These are phyloP conservation scores for Beauveria brongniartii DNA, from an alignment of 2,329 filamentous ascomycete species.

Conservation along the genomic window DNA sequence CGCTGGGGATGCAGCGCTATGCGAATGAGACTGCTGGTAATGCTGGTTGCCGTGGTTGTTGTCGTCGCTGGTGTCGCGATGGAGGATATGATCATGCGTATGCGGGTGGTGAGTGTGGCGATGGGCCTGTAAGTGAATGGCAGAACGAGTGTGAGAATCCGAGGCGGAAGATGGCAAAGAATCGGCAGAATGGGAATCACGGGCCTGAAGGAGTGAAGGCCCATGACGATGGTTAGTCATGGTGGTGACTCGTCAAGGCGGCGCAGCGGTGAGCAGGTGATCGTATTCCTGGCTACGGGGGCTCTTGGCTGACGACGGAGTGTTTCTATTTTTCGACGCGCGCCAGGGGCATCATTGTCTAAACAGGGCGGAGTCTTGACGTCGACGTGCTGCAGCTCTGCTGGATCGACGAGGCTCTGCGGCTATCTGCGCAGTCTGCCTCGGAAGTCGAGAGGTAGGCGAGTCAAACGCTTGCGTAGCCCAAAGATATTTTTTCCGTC, in stretches of 20 bases:
- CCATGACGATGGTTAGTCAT: constrained; percentile 28
- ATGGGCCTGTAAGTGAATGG: constrained; percentile 17
- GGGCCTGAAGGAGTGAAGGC: constrained; percentile 32
- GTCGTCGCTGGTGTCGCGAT: constrained; percentile 20
- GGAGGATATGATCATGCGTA: constrained; percentile 16
- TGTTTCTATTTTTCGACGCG: constrained; percentile 15
- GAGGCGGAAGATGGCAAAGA: constrained; percentile 14
- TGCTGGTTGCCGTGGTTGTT: constrained; percentile 13
- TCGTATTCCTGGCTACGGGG: constrained; percentile 16
- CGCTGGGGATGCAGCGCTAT: background rate
- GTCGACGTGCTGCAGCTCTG: constrained; percentile 1
- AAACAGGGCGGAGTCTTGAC: constrained; percentile 10
- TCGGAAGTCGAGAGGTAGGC: background rate
- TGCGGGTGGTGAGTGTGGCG: constrained; percentile 13
- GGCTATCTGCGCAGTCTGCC: background rate
- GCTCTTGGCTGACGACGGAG: constrained; percentile 14
- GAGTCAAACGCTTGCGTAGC: background rate
- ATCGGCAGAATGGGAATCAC: constrained; percentile 14
- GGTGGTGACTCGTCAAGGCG: constrained; percentile 17
- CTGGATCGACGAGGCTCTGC: background rate
- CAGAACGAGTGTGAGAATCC: constrained; percentile 20
- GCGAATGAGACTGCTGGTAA: background rate
- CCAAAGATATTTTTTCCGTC: background rate
- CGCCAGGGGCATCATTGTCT: constrained; percentile 12
- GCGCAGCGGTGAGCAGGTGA: constrained; percentile 9